These are phyloP conservation scores for Stevia rebaudiana DNA, from an alignment of 140 eudicot species.

Conservation along the genomic window DNA sequence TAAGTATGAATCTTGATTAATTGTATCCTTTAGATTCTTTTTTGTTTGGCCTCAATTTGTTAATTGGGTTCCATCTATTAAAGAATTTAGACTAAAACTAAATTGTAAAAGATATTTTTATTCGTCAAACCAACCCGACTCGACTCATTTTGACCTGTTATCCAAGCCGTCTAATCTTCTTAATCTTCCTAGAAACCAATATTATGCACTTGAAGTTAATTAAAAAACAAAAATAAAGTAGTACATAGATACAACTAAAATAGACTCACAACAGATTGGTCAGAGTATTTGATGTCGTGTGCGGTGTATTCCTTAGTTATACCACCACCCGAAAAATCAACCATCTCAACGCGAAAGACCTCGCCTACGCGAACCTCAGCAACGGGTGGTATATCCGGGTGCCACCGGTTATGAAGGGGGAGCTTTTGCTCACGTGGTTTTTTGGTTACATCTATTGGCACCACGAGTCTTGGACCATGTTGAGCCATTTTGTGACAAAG, in stretches of 20 bases:
- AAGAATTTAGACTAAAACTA: too few species aligned
- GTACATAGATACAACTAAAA: not conserved
- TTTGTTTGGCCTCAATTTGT: too few species aligned
- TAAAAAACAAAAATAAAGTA: too few species aligned
- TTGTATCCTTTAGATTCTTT: not conserved
- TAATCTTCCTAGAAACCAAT: too few species aligned
- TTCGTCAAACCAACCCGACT: not conserved
- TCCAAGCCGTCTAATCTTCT: not conserved
- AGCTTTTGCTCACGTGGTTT: slow-evolving; percentile 67
- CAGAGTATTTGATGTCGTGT: slow-evolving; percentile 56
- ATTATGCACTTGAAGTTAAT: too few species aligned
- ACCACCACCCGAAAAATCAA: slow-evolving; percentile 79
- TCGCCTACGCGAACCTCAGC: slow-evolving; percentile 64
- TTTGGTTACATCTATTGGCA: slow-evolving; percentile 73
- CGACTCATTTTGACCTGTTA: not conserved
- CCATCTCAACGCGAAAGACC: slow-evolving; percentile 86
- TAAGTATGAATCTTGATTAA: slow-evolving; percentile 9
- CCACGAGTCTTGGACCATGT: slow-evolving; percentile 49
- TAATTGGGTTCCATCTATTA: too few species aligned
- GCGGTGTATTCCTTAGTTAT: slow-evolving; percentile 63
- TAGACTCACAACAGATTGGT: slow-evolving; percentile 60
- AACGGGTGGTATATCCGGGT: slow-evolving; percentile 82
- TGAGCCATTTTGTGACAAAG: slow-evolving; percentile 33
- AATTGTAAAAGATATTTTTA: too few species aligned
- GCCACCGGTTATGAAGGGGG: slow-evolving; percentile 94